Conservation (phyloP, 768 basidiomycete species). For the Infundibulicybe gibba region DNA sequence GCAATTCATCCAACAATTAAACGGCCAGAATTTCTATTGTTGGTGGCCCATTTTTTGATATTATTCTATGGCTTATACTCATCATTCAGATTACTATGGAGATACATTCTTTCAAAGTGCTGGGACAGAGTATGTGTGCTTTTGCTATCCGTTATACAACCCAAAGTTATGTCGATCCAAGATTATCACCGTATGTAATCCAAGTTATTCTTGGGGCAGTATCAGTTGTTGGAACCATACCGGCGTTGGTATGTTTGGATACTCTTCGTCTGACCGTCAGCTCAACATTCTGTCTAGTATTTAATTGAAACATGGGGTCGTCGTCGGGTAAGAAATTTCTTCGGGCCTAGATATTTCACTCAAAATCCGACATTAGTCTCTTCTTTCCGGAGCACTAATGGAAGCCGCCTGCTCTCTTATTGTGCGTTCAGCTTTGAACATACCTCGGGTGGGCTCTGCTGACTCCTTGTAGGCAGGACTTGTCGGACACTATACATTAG, state of each 20-base stretch:
- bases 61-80: constrained; percentile 1
- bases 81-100: constrained; percentile 65
- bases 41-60: constrained; percentile 14
- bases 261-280: not conserved
- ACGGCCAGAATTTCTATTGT: constrained; percentile 84
- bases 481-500: constrained; percentile 67
- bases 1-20: constrained; percentile 77
- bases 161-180: constrained; percentile 12
- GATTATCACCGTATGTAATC: constrained; percentile 69
- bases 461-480: constrained; percentile 50
- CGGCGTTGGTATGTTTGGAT: constrained; percentile 47
- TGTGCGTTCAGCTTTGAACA: constrained; percentile 26
- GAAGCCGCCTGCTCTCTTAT: constrained; percentile 63
- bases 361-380: constrained; percentile 35
- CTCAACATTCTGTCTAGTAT: constrained; percentile 20
- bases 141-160: not conserved
- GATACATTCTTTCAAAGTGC: constrained; percentile 79
- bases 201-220: constrained; percentile 75
- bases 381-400: constrained; percentile 59
- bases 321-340: constrained; percentile 40
- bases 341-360: not conserved
- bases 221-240: constrained; percentile 68
- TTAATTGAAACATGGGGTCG: constrained; percentile 78
- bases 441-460: not conserved
- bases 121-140: constrained; percentile 49